phyloP scores from a whole-genome alignment of 371 early-diverging fungal genomes.

The Umbelopsis sp. region DNA sequence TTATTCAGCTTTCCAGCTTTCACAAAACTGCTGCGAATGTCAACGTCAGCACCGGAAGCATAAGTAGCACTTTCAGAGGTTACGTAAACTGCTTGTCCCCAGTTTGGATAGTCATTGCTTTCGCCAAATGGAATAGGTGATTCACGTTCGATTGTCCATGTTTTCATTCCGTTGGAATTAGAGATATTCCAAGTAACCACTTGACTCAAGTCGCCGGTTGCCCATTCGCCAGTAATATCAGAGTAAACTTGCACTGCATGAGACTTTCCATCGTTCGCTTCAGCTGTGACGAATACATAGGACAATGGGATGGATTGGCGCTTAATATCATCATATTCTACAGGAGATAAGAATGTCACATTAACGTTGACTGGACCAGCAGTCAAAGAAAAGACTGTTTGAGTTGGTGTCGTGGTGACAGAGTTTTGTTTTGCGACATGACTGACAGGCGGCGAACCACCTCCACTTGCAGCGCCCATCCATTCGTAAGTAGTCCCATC shows the following conservation, averaged over 20 bases:
- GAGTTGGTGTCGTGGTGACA: conserved; percentile 14
- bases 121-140: conserved; percentile 1
- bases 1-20: conserved; percentile 5
- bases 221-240: conserved; percentile 20
- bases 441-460: neutral
- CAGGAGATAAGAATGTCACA: conserved; percentile 17
- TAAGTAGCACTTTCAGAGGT: conserved; percentile 3
- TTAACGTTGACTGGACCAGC: conserved; percentile 8
- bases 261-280: conserved; percentile 13
- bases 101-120: conserved; percentile 9
- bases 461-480: neutral
- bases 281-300: conserved; percentile 2
- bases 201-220: neutral
- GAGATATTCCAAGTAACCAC: conserved; percentile 4
- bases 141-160: neutral
- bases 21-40: neutral
- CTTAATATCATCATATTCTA: neutral
- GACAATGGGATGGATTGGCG: conserved; percentile 16
- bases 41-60: conserved; percentile 15
- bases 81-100: conserved; percentile 4
- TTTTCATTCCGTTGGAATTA: neutral
- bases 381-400: neutral
- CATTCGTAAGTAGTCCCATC: conserved; percentile 1
- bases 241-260: conserved; percentile 9
- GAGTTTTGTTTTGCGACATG: conserved; percentile 1